Percentiles rank a stretch among this genome's conserved stretches.
These are phyloP conservation scores for Arabidopsis arenosa DNA, from an alignment of 345 rosid species.

Conservation along the genomic window DNA sequence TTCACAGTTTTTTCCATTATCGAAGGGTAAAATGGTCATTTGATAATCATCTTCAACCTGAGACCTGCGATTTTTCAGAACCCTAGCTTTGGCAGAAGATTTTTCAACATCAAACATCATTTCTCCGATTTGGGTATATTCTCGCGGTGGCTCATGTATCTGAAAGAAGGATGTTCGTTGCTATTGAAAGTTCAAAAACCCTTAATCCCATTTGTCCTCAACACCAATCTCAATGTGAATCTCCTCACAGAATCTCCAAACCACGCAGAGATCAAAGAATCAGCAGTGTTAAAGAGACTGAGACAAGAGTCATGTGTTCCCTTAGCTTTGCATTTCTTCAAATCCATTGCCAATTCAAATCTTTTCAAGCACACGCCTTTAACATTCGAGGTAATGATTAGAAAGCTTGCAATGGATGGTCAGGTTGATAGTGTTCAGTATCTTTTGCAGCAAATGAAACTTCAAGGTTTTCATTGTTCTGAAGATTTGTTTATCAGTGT, in stretches of 20 bases:
- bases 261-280: constrained; percentile 49
- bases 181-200: constrained; percentile 57
- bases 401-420: constrained; percentile 58
- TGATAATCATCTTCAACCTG: no score
- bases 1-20: no score
- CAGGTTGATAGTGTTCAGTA: constrained; percentile 74
- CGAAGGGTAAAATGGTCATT: no score
- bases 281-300: constrained; percentile 56
- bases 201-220: constrained; percentile 52
- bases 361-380: constrained; percentile 69
- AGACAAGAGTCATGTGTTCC: constrained; percentile 54
- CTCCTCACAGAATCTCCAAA: constrained; percentile 39
- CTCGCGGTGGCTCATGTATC: constrained; percentile 43
- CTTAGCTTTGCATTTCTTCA: constrained; percentile 66
- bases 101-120: no score
- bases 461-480: constrained; percentile 69
- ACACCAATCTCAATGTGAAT: constrained; percentile 48
- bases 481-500: constrained; percentile 73
- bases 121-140: neutral
- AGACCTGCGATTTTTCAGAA: no score
- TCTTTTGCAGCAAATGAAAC: constrained; percentile 89
- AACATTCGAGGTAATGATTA: constrained; percentile 70
- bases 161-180: constrained; percentile 60
- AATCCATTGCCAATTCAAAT: constrained; percentile 64
- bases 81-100: no score